Base-by-base conservation (phyloP, 2,329 filamentous ascomycete genomes). In the Calonectria pteridis region DNA sequence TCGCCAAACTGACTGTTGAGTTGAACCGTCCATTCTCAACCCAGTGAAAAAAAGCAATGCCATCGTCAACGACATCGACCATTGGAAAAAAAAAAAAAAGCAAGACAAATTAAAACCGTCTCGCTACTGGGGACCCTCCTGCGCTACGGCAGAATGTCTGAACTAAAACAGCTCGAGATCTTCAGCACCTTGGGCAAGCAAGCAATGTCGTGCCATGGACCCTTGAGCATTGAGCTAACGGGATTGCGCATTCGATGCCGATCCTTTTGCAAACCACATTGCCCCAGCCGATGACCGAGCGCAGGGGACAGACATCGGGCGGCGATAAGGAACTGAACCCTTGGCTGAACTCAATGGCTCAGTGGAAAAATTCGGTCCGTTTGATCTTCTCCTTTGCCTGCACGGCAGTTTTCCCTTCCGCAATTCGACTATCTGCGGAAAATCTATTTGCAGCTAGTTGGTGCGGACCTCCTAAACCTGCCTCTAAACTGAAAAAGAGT, bases 111-210 rank as follows among this genome's bases (percentile, higher is more conserved):
- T 35, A 35, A 58, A 58, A 58, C 53, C 31, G 53, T 35, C 53
- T 46, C 31, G 20, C 53, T 28, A 5, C 11, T 58, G 53, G 20
- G 20, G 53, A 13, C 53, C 31, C 53, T 55, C 51, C 3, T 55
- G 1, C 11, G 29, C 53, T 58, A 31, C 67, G 16, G 40, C 43
- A 50, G 20, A 43, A 55, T 29, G 33, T 67, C 33, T 67, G 33
- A 16, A 50, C 64, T 67, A 53, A 43, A 31, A 31, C 53, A 51
- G 40, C n/a, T 40, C 16, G 43, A 28, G 55, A 69, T 69, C 67
- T 59, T 69, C 67, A 50, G 43, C 58, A 26, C 20, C 14, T 13
- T 40, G 55, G 55, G 33, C 31, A 28, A 31, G 33, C 31, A 28
- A 31, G 50, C 29, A 40, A 40, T 62, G 31, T 62, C 55, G 35